Evolutionary conservation across 2,329 filamentous ascomycete genomes (phyloP).

Genomic region (Ceratocystis variospora): DNA sequence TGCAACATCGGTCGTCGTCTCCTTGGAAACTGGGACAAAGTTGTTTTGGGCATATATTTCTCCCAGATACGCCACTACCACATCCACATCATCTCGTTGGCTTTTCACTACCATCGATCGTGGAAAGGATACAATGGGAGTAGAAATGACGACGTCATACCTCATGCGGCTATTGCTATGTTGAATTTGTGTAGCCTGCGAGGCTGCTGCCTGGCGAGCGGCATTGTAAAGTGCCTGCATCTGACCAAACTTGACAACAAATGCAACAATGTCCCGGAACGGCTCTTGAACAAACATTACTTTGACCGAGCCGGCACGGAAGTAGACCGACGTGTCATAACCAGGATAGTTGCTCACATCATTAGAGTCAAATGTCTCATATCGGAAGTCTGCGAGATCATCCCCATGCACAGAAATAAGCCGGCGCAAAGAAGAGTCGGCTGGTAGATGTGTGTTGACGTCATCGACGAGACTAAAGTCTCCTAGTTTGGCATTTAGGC

Average conservation of each 20-base stretch:
- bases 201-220: slow-evolving; percentile 82
- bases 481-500: slow-evolving; percentile 72
- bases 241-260: slow-evolving; percentile 95
- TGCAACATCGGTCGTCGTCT: slow-evolving; percentile 48
- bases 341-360: slow-evolving; percentile 66
- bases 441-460: slow-evolving; percentile 76
- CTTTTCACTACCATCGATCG: slow-evolving; percentile 56
- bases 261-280: slow-evolving; percentile 95
- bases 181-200: slow-evolving; percentile 84
- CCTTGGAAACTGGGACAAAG: slow-evolving; percentile 41
- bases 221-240: slow-evolving; percentile 99
- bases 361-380: slow-evolving; percentile 79
- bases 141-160: slow-evolving; percentile 86
- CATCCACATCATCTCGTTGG: slow-evolving; percentile 62
- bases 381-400: slow-evolving; percentile 90
- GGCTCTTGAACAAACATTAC: slow-evolving; percentile 95
- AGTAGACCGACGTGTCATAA: slow-evolving; percentile 80
- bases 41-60: slow-evolving; percentile 96
- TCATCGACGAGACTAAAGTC: slow-evolving; percentile 85
- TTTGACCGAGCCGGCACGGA: slow-evolving; percentile 89
- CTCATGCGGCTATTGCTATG: slow-evolving; percentile 81
- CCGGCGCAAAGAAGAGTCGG: slow-evolving; percentile 66
- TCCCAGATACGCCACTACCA: slow-evolving; percentile 83
- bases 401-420: slow-evolving; percentile 91
- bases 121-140: slow-evolving; percentile 91